phyloP scores from a whole-genome alignment of 2,329 filamentous ascomycete species.

The Hymenoscyphus linearis region DNA sequence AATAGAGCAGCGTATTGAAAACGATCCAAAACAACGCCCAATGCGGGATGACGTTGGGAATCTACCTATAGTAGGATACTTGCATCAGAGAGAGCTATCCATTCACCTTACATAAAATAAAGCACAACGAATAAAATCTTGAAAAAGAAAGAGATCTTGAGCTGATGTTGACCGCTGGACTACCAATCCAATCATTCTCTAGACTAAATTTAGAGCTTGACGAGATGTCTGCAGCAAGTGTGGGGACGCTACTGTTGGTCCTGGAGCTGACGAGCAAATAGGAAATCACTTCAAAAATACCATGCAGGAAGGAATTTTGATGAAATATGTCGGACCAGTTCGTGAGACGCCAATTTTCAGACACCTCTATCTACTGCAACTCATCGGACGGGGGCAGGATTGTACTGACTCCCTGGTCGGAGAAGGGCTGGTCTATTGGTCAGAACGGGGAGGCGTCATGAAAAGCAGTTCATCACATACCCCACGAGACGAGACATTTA shows the following conservation, averaged over 20 bases:
- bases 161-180: constrained; percentile 5
- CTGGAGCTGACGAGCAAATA: background rate
- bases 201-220: constrained; percentile 7
- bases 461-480: background rate
- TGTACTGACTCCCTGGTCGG: background rate
- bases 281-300: background rate
- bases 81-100: background rate
- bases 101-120: background rate
- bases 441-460: background rate
- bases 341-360: constrained; percentile 9
- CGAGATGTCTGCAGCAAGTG: constrained; percentile 5
- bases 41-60: constrained; percentile 8
- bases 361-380: constrained; percentile 6
- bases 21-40: background rate
- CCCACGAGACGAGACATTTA: background rate
- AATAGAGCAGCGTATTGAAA: too few species aligned
- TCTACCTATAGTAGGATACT: constrained; percentile 3
- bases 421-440: background rate
- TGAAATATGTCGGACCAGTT: constrained; percentile 1
- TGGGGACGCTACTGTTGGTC: background rate
- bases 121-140: too few species aligned
- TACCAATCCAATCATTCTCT: constrained; percentile 10
- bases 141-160: constrained; percentile 4
- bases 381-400: constrained; percentile 2
- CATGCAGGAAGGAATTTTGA: background rate